phyloP scores from a whole-genome alignment of 495 filamentous ascomycete genomes.

The Hyaloscypha bicolor region DNA sequence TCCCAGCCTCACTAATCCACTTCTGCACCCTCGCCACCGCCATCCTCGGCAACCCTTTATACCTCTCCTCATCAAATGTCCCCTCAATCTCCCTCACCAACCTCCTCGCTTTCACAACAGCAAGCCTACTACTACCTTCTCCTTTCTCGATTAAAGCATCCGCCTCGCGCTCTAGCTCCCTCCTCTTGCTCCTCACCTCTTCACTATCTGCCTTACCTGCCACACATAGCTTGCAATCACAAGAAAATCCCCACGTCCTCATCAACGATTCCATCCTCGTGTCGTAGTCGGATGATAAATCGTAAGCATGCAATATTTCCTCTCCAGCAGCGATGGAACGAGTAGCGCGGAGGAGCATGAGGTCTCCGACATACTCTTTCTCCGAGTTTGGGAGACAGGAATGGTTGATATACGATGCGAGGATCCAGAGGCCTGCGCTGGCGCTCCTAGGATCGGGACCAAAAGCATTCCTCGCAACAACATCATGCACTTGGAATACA shows the following conservation, averaged over 20 bases:
- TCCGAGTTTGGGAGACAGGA: constrained; percentile 48
- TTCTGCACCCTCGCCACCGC: constrained; percentile 9
- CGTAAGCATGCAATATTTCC: constrained; percentile 45
- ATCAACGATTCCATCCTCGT: constrained; percentile 29
- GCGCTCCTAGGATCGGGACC: constrained; percentile 24
- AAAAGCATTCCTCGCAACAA: constrained; percentile 42
- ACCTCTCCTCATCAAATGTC: constrained; percentile 38
- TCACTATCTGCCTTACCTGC: constrained; percentile 37
- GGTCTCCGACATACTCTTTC: constrained; percentile 58
- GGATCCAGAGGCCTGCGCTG: constrained; percentile 51
- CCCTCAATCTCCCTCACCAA: constrained; percentile 34
- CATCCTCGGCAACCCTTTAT: constrained; percentile 34
- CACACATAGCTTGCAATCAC: constrained; percentile 49
- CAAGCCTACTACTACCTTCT: constrained; percentile 33
- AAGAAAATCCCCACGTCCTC: constrained; percentile 51
- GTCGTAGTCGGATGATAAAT: constrained; percentile 29
- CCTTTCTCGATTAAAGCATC: constrained; percentile 34
- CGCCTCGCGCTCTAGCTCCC: constrained; percentile 35
- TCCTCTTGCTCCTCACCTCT: constrained; percentile 35
- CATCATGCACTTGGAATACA: constrained; percentile 42
- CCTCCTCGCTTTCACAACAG: constrained; percentile 33
- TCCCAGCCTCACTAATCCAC: too few species aligned
- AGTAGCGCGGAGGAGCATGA: constrained; percentile 57
- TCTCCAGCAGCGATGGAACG: constrained; percentile 46
- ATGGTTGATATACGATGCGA: constrained; percentile 59